These are phyloP conservation scores for Melanomma pulvis-pyrius DNA, from an alignment of 495 filamentous ascomycete species.

Conservation along the genomic window DNA sequence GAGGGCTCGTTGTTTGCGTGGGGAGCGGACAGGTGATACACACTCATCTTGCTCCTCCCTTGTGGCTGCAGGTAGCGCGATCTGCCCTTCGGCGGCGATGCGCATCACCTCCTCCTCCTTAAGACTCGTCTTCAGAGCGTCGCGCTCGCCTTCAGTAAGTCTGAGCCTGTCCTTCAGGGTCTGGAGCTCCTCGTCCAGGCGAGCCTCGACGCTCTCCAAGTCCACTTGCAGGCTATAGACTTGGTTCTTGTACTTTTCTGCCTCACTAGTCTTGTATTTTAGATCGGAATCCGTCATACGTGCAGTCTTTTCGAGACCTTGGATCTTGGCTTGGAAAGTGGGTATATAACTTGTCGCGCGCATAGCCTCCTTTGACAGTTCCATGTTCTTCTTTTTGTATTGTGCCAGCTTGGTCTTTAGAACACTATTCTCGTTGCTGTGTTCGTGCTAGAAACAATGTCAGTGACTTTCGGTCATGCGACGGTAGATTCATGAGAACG, in stretches of 20 bases:
- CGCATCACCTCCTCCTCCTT: conserved; percentile 62
- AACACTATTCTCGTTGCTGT: neutral
- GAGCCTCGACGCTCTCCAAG: conserved; percentile 72
- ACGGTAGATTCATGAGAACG: neutral
- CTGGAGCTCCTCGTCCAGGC: conserved; percentile 64
- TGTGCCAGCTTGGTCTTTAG: neutral
- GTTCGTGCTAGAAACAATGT: neutral
- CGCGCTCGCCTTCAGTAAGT: conserved; percentile 66
- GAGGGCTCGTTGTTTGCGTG: conserved; percentile 34
- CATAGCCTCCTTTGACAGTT: conserved; percentile 50
- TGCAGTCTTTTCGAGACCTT: conserved; percentile 70
- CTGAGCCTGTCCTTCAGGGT: conserved; percentile 32
- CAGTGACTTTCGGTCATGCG: neutral
- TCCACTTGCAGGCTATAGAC: conserved; percentile 74
- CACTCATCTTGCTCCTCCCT: conserved; percentile 45
- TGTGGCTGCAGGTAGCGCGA: conserved; percentile 55
- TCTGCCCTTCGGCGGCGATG: conserved; percentile 65
- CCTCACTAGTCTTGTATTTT: conserved; percentile 51
- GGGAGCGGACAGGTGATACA: conserved; percentile 43
- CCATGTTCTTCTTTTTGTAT: conserved; percentile 12
- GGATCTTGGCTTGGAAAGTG: conserved; percentile 74
- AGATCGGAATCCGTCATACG: conserved; percentile 59
- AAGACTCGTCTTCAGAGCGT: conserved; percentile 64
- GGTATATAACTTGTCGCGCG: conserved; percentile 83
- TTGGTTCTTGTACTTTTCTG: conserved; percentile 67